Base-by-base conservation (phyloP, 116 monocot genomes). In the Cymodocea nodosa region DNA sequence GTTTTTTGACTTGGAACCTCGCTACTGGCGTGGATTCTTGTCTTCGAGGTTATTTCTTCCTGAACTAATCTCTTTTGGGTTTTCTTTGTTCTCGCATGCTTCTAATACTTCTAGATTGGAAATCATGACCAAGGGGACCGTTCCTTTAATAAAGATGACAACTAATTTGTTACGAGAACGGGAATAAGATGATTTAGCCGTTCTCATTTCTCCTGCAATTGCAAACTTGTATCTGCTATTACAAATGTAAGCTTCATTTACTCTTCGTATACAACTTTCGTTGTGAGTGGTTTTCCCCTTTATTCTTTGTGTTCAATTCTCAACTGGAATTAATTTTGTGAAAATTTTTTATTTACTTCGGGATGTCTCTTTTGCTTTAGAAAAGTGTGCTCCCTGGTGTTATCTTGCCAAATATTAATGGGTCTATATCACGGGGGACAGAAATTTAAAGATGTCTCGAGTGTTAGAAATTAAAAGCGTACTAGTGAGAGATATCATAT, bases 1-100 rank as follows among this genome's bases (percentile, higher is more conserved):
- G 0, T 92, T 92, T 65, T 92, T 92, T 64, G 82, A 82, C 34
- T 60, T 92, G 60, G 82, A 92, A 1, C 80, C 81, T 15, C 48
- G 67, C 11, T 80, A 87, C 44, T 92, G 84, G 87, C 76, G 87
- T 25, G 87, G 87, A 15, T 92, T 84, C 53, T 39, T 87, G 34
- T 84, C 87, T 23, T 87, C 87, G 0, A 77, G 82, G 49, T 52
- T 87, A 65, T 79, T 76, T n/a, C 56, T 84, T 40, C 63, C 68
- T 23, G 87, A 92, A 67, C 82, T 92, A 30, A 13, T 64, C 24
- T 51, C 59, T 48, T 73, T 92, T 17, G 75, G 91, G 23, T 44
- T 82, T 17, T 69, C 77, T 18, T 24, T 92, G 36, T 92, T 87
- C 52, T 66, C 62, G 12, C 61, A 82, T 52, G 82, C 80, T 5